Evolutionary conservation across 352 stramenopile genomes (phyloP), one percentile per base, ranked within the genome.

Genomic region (Pythium aristosporum): DNA sequence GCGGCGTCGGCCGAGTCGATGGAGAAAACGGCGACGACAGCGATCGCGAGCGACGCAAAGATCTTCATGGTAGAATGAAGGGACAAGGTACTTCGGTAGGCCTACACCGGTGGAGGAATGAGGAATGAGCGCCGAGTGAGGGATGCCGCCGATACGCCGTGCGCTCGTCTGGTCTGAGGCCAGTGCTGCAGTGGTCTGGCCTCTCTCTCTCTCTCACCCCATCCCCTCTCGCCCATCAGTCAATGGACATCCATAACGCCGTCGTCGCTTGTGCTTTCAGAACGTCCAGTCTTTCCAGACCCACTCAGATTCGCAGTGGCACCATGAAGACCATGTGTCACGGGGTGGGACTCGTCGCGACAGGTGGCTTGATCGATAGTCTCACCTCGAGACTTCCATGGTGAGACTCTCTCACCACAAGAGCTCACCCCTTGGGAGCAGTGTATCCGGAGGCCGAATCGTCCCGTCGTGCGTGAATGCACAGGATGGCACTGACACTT

Each of bases 1-100:
- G 30, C 44, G n/a, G 67, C 67, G 28, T 68, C 56, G 42, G 32
- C 61, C 7, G 55, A 41, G 46, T 56, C 60, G 60, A 57, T 42
- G n/a, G 70, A 46, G 13, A 30, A 30, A 2, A 67, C 51, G 20
- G 68, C 67, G 34, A 73, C 50, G 41, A 77, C 43, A 18, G 67
- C 59, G 56, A 73, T 15, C 13, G 47, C 55, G 56, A 77, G 37
- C 54, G 67, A 67, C 50, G 56, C 55, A 50, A 77, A 69, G 55
- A 77, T 53, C 67, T 77, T 74, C 70, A 77, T 77, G 20, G 37
- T 51, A 11, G n/a, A n/a, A 1, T 28, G 36, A 18, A 36, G 30
- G 36, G 20, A 32, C 2, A 16, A 15, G 58, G 30, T n/a, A 53
- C n/a, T 12, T 30, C 5, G 25, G 25, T 30, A 30, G 25, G 25